phyloP scores from a whole-genome alignment of 129 eudicot genomes.

The Pittosporum tobira region DNA sequence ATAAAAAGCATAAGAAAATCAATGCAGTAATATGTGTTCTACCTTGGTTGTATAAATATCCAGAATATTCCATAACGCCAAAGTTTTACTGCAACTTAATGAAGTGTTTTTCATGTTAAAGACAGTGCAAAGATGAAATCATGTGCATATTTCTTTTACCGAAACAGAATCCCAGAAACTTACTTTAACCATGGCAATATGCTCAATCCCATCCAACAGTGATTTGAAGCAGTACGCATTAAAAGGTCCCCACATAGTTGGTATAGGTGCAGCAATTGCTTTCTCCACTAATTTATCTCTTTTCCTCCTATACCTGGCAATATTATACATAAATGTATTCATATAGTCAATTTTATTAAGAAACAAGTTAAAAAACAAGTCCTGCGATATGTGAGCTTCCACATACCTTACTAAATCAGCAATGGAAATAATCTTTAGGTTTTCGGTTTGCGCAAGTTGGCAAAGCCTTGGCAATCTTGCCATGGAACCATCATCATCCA shows the following conservation, averaged over 20 bases:
- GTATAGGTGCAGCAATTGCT: slow-evolving; percentile 44
- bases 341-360: slow-evolving; percentile 31
- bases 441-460: slow-evolving; percentile 37
- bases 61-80: no score
- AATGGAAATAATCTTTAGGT: slow-evolving; percentile 46
- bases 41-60: no score
- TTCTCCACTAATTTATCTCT: slow-evolving; percentile 65
- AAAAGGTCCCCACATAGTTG: slow-evolving; percentile 62
- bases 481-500: slow-evolving; percentile 63
- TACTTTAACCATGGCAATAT: slow-evolving; percentile 71
- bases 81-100: no score
- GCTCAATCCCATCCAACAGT: slow-evolving; percentile 65
- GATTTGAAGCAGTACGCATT: slow-evolving; percentile 59
- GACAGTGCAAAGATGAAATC: neutral
- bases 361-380: slow-evolving; percentile 4
- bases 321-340: neutral
- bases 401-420: slow-evolving; percentile 57
- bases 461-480: slow-evolving; percentile 39
- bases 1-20: no score
- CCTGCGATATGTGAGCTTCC: neutral
- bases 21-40: no score
- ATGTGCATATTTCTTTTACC: neutral
- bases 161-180: neutral
- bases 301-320: slow-evolving; percentile 54
- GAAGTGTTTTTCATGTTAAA: neutral